Evolutionary conservation across 768 basidiomycete genomes (phyloP).

Genomic region (Boletus tylopilopsis): DNA sequence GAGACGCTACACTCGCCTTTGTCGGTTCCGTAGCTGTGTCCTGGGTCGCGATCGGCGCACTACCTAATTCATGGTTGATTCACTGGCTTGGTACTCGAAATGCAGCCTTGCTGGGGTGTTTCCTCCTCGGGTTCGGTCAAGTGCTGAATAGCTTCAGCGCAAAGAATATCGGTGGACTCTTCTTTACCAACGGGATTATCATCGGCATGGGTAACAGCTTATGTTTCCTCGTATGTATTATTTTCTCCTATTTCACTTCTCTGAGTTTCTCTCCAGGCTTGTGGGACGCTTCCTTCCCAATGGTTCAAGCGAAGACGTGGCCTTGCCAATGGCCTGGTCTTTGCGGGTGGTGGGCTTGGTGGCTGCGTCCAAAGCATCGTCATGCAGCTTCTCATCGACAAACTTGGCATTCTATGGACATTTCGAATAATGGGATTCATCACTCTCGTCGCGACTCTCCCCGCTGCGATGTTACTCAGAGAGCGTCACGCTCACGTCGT

Average conservation of each 20-base stretch:
- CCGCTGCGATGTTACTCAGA: conserved; percentile 27
- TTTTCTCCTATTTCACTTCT: neutral
- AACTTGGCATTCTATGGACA: conserved; percentile 29
- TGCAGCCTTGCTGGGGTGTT: conserved; percentile 26
- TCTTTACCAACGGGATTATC: conserved; percentile 30
- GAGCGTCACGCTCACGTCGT: conserved; percentile 19
- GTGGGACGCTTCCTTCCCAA: conserved; percentile 33
- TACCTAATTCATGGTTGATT: conserved; percentile 30
- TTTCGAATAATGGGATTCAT: conserved; percentile 30
- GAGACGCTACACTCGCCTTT: conserved; percentile 27
- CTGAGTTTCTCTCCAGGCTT: conserved; percentile 13
- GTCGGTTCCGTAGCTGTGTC: conserved; percentile 31
- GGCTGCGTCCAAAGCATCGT: conserved; percentile 29
- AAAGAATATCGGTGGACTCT: conserved; percentile 21
- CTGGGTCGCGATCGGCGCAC: conserved; percentile 27
- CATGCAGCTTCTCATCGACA: conserved; percentile 26
- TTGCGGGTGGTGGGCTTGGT: conserved; percentile 31
- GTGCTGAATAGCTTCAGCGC: conserved; percentile 25
- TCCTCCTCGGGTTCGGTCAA: conserved; percentile 27
- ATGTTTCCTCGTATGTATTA: conserved; percentile 20
- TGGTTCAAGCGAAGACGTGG: conserved; percentile 33
- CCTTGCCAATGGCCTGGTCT: conserved; percentile 34
- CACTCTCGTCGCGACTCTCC: conserved; percentile 25
- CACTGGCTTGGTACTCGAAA: conserved; percentile 28
- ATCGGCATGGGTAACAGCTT: conserved; percentile 28